These are phyloP conservation scores for Microbotryum saponariae DNA, from an alignment of 1,284 basidiomycete species.

Conservation along the genomic window DNA sequence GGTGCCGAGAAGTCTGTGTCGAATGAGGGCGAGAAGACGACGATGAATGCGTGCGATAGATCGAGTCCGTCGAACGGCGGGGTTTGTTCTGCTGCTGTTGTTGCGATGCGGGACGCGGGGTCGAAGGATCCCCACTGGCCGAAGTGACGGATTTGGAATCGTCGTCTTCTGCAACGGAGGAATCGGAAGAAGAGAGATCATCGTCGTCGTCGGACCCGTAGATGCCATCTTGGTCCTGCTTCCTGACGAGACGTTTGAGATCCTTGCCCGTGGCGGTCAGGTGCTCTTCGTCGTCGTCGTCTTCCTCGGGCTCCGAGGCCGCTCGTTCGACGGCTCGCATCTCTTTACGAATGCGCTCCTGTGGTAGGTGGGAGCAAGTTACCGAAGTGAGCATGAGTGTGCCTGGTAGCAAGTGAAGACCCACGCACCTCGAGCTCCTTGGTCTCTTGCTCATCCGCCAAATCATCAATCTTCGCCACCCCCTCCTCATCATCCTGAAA, in stretches of 20 bases:
- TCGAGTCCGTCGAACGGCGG: too few species aligned
- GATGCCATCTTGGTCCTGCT: constrained; percentile 44
- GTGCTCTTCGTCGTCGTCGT: constrained; percentile 54
- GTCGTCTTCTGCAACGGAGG: too few species aligned
- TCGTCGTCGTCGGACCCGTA: constrained; percentile 60
- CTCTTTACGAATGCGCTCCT: constrained; percentile 78
- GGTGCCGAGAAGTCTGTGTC: constrained; percentile 10
- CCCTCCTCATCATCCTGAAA: constrained; percentile 79
- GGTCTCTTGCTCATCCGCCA: constrained; percentile 68
- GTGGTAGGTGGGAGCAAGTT: neutral
- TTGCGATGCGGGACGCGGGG: too few species aligned
- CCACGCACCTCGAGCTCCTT: constrained; percentile 69
- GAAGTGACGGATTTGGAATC: too few species aligned
- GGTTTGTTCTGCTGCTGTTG: too few species aligned
- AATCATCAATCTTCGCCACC: constrained; percentile 52
- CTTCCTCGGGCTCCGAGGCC: constrained; percentile 59
- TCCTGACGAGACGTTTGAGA: constrained; percentile 67
- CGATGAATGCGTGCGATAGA: neutral
- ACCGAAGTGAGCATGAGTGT: neutral
- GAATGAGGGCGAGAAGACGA: neutral
- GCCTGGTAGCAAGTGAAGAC: constrained; percentile 21
- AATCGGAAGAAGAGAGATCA: constrained; percentile 43
- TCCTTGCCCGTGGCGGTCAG: constrained; percentile 62
- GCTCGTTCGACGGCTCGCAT: constrained; percentile 67
- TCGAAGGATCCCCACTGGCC: too few species aligned